Evolutionary conservation across 805 yeast species (phyloP).

Genomic region (Lachancea sp.): DNA sequence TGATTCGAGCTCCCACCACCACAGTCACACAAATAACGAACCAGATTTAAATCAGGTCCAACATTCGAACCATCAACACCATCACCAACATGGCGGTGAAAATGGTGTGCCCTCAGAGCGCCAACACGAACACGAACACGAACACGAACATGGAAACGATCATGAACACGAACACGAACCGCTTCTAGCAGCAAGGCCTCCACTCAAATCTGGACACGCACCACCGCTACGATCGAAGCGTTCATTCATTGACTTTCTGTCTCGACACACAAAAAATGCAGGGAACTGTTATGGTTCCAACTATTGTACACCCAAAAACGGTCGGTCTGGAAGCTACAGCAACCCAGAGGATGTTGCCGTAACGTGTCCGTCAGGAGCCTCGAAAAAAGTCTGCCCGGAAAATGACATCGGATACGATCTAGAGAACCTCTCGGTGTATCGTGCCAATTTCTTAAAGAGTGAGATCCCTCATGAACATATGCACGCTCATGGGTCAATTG

Average conservation of each 20-base stretch:
- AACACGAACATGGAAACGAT: neutral
- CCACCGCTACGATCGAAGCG: conserved; percentile 8
- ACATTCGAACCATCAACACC: too few relatives aligned
- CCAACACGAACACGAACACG: neutral
- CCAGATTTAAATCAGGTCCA: too few relatives aligned
- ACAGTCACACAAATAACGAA: neutral
- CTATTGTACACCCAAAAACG: conserved; percentile 16
- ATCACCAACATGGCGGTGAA: too few relatives aligned
- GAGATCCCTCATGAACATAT: conserved; percentile 9
- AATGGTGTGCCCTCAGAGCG: too few relatives aligned
- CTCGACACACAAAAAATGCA: conserved; percentile 8
- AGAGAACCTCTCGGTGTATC: conserved; percentile 30
- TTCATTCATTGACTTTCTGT: conserved; percentile 15
- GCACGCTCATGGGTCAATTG: conserved; percentile 1
- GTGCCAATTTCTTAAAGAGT: conserved; percentile 24
- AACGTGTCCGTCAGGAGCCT: conserved; percentile 2
- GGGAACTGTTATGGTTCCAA: conserved; percentile 11
- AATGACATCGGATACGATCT: conserved; percentile 33
- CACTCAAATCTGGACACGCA: neutral
- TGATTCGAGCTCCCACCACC: neutral
- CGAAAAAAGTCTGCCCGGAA: conserved; percentile 23
- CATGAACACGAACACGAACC: neutral
- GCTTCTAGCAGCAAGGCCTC: neutral
- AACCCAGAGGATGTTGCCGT: neutral
- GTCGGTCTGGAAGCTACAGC: conserved; percentile 2